Evolutionary conservation across 176 grass and related monocot species (phyloP), one percentile per base, ranked within the genome.

Genomic region (Musa beccarii): DNA sequence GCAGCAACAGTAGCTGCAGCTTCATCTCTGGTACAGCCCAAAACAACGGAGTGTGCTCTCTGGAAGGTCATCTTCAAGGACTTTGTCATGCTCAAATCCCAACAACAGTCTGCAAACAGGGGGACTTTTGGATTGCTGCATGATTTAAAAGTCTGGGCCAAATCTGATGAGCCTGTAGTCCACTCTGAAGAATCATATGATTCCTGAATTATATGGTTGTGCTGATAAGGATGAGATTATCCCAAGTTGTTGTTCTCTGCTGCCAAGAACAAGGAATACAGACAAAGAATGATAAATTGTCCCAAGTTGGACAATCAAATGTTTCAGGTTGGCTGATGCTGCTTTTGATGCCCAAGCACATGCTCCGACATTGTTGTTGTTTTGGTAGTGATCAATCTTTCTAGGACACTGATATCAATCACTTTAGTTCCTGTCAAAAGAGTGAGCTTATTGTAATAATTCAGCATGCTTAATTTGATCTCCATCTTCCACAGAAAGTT

Each of bases 281-380:
- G 1, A 26, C 13, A 25, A 13, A 23, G 9, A 8, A 54, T 54
- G 49, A 73, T 10, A 59, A 59, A 59, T 59, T 17, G 10, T 59
- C 16, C 14, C 11, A 17, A 17, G 57, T 61, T 43, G 57, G n/a
- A 28, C 8, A 55, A 56, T 74, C 52, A 29, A 74, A 74, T 57
- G 51, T 1, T 15, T 74, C 24, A 16, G 9, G 9, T 28, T 17
- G 0, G 53, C 9, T 74, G 16, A 26, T 74, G 53, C 22, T 28
- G 6, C 23, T 57, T 74, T 55, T 55, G 24, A 56, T 74, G 72
- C 11, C 52, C 52, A 74, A 56, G 7, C 72, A 74, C 72, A 74
- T 74, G 72, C 52, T 43, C 52, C 34, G 9, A 24, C 10, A 53
- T 21, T 2, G 14, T 26, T 22, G 20, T 25, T 74, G 23, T 74